Percentiles rank a stretch among this genome's conserved stretches.
Evolutionary conservation across 257 asterid species (phyloP).

Genomic region (Buddleja alternifolia): DNA sequence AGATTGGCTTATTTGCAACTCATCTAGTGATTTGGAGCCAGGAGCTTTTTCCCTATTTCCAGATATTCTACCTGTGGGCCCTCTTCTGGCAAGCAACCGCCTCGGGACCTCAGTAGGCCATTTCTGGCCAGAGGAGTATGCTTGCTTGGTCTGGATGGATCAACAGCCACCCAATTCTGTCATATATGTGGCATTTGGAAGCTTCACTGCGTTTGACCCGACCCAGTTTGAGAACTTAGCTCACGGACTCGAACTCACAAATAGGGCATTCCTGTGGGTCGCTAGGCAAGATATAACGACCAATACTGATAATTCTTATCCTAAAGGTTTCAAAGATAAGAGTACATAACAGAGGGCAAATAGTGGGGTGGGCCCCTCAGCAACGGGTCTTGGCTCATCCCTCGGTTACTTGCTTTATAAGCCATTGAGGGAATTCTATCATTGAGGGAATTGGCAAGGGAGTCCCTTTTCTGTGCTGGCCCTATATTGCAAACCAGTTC

Average conservation of each 20-base stretch:
- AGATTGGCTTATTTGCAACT: too few relatives aligned
- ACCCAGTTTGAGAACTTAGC: slow-evolving; percentile 43
- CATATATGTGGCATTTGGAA: slow-evolving; percentile 47
- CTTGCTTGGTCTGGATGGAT: slow-evolving; percentile 46
- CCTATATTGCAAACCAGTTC: slow-evolving; percentile 62
- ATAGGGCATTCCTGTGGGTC: slow-evolving; percentile 61
- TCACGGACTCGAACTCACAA: slow-evolving; percentile 45
- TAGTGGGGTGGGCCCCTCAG: slow-evolving; percentile 58
- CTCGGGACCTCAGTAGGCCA: slow-evolving; percentile 31
- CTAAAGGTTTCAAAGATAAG: slow-evolving; percentile 34
- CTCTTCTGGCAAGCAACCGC: slow-evolving; percentile 3
- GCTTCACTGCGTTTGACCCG: slow-evolving; percentile 10
- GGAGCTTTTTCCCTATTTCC: too few relatives aligned
- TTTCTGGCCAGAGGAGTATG: slow-evolving; percentile 29
- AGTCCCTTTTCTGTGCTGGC: slow-evolving; percentile 60
- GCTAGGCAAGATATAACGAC: slow-evolving; percentile 37
- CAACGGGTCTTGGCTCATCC: slow-evolving; percentile 58
- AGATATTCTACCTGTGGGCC: too few relatives aligned
- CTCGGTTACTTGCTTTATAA: slow-evolving; percentile 56
- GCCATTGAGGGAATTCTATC: slow-evolving; percentile 81
- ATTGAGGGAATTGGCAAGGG: slow-evolving; percentile 59
- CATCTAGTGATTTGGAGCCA: too few relatives aligned
- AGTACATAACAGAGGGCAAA: slow-evolving; percentile 35
- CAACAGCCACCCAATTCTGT: slow-evolving; percentile 39
- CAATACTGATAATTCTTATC: neutral